phyloP scores from a whole-genome alignment of 176 grass and related monocot genomes.

The Puya raimondii region DNA sequence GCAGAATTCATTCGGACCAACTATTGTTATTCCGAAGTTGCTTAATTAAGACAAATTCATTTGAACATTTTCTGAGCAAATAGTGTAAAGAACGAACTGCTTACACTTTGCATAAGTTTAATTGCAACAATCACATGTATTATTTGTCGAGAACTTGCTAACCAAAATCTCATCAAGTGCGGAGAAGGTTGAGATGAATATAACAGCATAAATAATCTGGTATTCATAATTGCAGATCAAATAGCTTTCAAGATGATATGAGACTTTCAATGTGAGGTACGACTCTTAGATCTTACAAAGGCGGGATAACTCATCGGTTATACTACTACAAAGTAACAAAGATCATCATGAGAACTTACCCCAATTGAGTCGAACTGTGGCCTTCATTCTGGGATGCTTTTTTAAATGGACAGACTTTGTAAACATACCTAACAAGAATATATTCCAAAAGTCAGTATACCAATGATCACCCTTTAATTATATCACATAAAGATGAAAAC shows the following conservation, averaged over 20 bases:
- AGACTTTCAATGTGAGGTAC: background rate
- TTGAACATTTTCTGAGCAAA: no score
- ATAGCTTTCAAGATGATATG: background rate
- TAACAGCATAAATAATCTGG: background rate
- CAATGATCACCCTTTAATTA: background rate
- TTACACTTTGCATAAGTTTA: no score
- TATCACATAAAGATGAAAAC: constrained; percentile 11
- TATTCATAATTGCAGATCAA: background rate
- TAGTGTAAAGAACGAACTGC: no score
- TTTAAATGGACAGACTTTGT: constrained; percentile 94
- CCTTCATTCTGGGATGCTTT: constrained; percentile 90
- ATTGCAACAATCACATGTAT: no score
- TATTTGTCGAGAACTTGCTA: no score
- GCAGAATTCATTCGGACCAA: no score
- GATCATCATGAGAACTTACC: constrained; percentile 44
- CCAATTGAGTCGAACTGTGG: constrained; percentile 78
- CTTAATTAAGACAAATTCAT: no score
- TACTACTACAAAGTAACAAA: background rate
- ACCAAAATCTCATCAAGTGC: background rate
- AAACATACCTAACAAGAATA: constrained; percentile 53
- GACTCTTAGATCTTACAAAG: background rate
- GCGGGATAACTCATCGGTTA: background rate
- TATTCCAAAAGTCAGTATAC: background rate
- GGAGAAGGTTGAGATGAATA: no score
- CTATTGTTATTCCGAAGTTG: no score